Evolutionary conservation across 176 grass and related monocot species (phyloP), one percentile per base, ranked within the genome.

Genomic region (Poa pratensis): DNA sequence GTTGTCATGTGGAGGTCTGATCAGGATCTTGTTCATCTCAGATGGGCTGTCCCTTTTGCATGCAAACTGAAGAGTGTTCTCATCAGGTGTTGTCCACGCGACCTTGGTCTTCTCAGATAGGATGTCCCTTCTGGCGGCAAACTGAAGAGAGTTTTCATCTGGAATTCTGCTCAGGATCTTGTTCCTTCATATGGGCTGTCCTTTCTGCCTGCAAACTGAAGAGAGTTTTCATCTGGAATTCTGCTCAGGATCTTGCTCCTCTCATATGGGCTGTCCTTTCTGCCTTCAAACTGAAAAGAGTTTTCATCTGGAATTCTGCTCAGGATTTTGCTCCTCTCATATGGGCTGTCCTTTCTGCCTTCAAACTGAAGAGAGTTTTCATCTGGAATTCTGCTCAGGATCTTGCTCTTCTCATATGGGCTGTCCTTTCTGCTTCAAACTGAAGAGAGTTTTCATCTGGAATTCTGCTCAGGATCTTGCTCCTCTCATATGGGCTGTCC

Each of bases 21-120:
- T 62, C 53, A 70, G 16, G 52, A 48, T 22, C 40, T 83, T 83
- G 52, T 10, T 88, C 27, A 78, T 88, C 30, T 88, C 86, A 54
- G 48, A 20, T 71, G 20, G 39, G 61, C 14, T 82, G 24, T 69
- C 64, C 11, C 8, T 72, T 83, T n/a, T 50, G 34, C n/a, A 28
- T 0, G 30, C 55, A 79, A 75, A 20, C 28, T 3, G 3, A 79
- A 54, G 12, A 89, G 69, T 28, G 51, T 24, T 81, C 85, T 81
- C 42, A 10, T 20, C 82, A 42, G 28, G 83, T 19, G 46, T 32
- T 75, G 11, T 75, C 26, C 16, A 19, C 26, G 14, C 23, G 45
- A 22, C 14, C 7, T 74, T 74, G 45, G 7, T 74, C 71, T 74
- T 50, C 45, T 74, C 71, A 9, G 71, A 10, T 74, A 14, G 45